Evolutionary conservation across 352 stramenopile genomes (phyloP).

Genomic region (Phytophthora rubi): DNA sequence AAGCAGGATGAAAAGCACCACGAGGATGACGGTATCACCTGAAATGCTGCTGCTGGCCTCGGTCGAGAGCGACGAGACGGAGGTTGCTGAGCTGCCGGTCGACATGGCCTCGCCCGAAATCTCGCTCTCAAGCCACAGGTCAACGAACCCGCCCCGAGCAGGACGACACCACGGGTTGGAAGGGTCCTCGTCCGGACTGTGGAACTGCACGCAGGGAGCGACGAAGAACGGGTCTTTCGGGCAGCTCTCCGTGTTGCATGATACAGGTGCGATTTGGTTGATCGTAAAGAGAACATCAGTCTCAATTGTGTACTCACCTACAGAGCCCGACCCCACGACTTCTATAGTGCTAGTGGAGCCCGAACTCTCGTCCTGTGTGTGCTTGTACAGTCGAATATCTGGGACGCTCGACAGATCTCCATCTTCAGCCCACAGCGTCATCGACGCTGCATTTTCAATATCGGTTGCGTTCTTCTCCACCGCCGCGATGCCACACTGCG

Average conservation of each 20-base stretch:
- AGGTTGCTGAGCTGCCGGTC: constrained; percentile 1
- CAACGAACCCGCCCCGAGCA: constrained; percentile 33
- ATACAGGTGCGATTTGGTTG: constrained; percentile 40
- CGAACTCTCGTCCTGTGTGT: constrained; percentile 13
- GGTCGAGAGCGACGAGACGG: constrained; percentile 3
- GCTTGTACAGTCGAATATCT: constrained; percentile 49
- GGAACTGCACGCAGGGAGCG: constrained; percentile 44
- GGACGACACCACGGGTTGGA: constrained; percentile 49
- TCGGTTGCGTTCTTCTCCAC: constrained; percentile 36
- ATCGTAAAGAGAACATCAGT: constrained; percentile 52
- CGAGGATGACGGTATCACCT: constrained; percentile 22
- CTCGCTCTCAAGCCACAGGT: constrained; percentile 52
- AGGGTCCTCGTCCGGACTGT: constrained; percentile 6
- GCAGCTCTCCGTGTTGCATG: constrained; percentile 32
- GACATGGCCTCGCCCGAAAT: constrained; percentile 11
- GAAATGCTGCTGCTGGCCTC: constrained; percentile 18
- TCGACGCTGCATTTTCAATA: constrained; percentile 20
- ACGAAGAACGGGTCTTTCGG: constrained; percentile 47
- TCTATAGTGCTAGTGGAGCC: constrained; percentile 11
- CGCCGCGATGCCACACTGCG: constrained; percentile 41
- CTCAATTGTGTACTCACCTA: constrained; percentile 9
- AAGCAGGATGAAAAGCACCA: constrained; percentile 35
- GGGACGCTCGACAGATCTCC: constrained; percentile 29
- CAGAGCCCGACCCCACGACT: constrained; percentile 3
- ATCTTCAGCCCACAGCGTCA: constrained; percentile 54